Conservation (phyloP, 2,329 filamentous ascomycete species). For the Fonsecaea multimorphosa region DNA sequence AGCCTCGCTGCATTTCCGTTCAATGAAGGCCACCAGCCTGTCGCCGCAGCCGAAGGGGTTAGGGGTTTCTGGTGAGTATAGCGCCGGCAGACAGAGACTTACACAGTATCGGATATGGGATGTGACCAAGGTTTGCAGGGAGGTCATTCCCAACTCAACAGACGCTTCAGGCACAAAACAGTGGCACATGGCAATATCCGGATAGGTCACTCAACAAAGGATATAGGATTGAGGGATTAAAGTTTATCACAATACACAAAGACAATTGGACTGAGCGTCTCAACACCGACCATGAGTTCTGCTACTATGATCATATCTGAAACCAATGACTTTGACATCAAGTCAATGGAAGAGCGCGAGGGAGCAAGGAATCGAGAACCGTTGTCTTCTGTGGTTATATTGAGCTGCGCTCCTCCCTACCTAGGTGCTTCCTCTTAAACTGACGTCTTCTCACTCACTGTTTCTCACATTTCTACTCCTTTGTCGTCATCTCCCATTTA, state of each 20-base stretch:
- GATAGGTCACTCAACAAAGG: background rate
- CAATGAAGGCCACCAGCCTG: background rate
- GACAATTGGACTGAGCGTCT: background rate
- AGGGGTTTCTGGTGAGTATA: background rate
- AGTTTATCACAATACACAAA: background rate
- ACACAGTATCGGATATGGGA: background rate
- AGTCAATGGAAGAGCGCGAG: background rate
- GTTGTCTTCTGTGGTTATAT: background rate
- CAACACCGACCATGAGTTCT: background rate
- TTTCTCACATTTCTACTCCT: background rate
- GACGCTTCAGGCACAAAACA: background rate
- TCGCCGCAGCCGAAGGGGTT: background rate
- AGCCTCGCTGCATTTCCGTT: background rate
- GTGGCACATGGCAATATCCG: background rate
- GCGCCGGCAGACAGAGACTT: background rate
- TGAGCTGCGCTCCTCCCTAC: background rate
- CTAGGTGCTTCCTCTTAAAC: background rate
- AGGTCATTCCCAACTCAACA: background rate
- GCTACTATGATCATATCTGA: background rate
- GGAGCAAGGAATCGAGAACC: background rate
- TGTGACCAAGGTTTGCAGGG: background rate
- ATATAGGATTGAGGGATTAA: background rate
- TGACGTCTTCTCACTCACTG: background rate
- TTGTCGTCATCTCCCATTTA: background rate
- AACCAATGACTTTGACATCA: background rate